A percentile compares a stretch with the other conserved stretches of the same genome.
Conservation (phyloP, 495 filamentous ascomycete species). For the Podospora bellae-mahoneyi region DNA sequence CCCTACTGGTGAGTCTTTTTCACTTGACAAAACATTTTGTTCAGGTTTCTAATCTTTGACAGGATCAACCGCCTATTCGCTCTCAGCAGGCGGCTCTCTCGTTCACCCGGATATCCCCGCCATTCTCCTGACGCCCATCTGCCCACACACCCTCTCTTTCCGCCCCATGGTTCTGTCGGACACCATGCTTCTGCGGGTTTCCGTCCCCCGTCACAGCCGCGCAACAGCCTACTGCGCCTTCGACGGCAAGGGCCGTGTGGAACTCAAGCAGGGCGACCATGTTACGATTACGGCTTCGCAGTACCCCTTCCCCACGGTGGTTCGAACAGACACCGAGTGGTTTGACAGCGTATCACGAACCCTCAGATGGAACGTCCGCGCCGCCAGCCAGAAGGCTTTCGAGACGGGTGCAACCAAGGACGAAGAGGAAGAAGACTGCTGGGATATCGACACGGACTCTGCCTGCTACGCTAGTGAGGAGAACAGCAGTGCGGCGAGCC, state of each 20-base stretch:
- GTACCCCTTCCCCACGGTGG: constrained; percentile 94
- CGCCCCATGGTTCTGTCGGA: constrained; percentile 98
- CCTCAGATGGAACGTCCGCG: constrained; percentile 87
- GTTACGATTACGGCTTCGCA: constrained; percentile 91
- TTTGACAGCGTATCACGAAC: constrained; percentile 90
- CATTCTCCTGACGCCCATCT: constrained; percentile 96
- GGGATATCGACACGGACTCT: constrained; percentile 85
- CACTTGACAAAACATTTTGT: background rate
- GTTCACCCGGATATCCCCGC: constrained; percentile 97
- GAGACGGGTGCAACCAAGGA: constrained; percentile 42
- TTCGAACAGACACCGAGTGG: constrained; percentile 79
- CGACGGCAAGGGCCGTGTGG: constrained; percentile 91
- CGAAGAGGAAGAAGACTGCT: constrained; percentile 55
- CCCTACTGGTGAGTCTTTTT: constrained; percentile 64
- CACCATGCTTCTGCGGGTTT: constrained; percentile 82
- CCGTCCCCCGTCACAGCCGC: constrained; percentile 76
- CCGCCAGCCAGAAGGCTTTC: constrained; percentile 81
- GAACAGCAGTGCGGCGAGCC: constrained; percentile 57
- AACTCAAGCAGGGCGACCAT: constrained; percentile 86
- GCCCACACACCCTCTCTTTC: constrained; percentile 94
- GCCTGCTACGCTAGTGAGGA: constrained; percentile 63
- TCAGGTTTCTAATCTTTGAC: constrained; percentile 14
- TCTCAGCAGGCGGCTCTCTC: constrained; percentile 91
- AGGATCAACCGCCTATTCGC: constrained; percentile 90
- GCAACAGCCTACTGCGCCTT: constrained; percentile 94